Percentiles rank a stretch among this genome's conserved stretches.
Conservation (phyloP, 2,329 filamentous ascomycete species). For the Dothideomycetes sp. region DNA sequence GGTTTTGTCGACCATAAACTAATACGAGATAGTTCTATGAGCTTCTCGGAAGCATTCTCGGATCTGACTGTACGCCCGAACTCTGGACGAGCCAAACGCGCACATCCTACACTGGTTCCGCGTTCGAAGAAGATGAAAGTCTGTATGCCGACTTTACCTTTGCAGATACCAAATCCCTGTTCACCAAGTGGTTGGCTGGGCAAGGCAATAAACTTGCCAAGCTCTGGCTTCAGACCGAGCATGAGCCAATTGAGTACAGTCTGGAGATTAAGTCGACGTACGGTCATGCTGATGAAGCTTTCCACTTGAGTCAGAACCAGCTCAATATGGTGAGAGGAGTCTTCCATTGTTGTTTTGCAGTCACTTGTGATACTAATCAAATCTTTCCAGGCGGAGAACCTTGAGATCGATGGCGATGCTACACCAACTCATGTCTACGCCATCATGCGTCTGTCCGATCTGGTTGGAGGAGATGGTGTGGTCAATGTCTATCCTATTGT, state of each 20-base stretch:
- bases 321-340: conserved; percentile 6
- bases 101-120: conserved; percentile 1
- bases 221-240: conserved; percentile 2
- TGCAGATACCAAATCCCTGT: neutral
- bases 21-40: neutral
- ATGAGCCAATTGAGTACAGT: conserved; percentile 9
- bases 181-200: conserved; percentile 8
- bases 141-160: conserved; percentile 10
- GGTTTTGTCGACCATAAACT: neutral
- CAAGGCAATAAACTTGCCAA: neutral
- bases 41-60: neutral
- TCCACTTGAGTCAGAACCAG: conserved; percentile 11
- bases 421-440: conserved; percentile 1
- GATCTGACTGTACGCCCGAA: neutral
- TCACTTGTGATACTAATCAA: neutral
- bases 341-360: neutral
- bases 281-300: conserved; percentile 7
- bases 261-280: conserved; percentile 12
- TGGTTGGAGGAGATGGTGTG: neutral
- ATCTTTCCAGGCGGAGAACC: neutral
- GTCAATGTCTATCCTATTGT: conserved; percentile 3
- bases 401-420: neutral
- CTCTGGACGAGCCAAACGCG: conserved; percentile 9
- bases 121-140: conserved; percentile 7
- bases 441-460: conserved; percentile 2